A percentile compares a stretch with the other conserved stretches of the same genome.
These are phyloP conservation scores for Cupressus sempervirens DNA, from an alignment of 75 land plant species.

Conservation along the genomic window DNA sequence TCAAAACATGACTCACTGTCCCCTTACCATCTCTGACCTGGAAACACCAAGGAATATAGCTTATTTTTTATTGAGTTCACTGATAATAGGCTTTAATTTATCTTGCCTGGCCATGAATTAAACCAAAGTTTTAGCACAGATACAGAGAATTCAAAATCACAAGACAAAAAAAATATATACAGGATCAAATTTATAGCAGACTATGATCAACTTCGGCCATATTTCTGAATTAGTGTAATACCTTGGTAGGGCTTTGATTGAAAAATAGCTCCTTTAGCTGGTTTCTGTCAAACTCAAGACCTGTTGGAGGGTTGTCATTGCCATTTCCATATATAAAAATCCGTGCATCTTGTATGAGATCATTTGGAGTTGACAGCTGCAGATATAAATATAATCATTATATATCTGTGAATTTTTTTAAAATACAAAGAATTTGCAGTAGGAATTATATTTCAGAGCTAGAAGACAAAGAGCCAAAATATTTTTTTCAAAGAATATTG, in stretches of 20 bases:
- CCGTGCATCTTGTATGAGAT: conserved; percentile 55
- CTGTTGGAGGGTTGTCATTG: conserved; percentile 66
- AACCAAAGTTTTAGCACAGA: neutral
- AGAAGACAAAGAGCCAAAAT: neutral
- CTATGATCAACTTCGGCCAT: neutral
- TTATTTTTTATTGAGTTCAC: neutral
- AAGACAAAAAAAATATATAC: neutral
- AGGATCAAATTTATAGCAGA: neutral
- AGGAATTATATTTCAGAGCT: neutral
- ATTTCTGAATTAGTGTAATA: conserved; percentile 14
- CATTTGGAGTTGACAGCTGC: conserved; percentile 68
- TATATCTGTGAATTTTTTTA: neutral
- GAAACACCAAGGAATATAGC: neutral
- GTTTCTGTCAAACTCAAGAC: conserved; percentile 63
- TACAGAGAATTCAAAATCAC: neutral
- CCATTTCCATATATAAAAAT: conserved; percentile 64
- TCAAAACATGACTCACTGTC: too few species aligned
- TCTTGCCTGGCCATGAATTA: neutral
- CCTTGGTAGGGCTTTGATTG: conserved; percentile 76
- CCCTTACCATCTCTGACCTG: too few species aligned
- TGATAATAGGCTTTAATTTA: conserved; percentile 3
- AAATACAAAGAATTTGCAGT: neutral
- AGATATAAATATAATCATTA: conserved; percentile 9
- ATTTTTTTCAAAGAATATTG: neutral
- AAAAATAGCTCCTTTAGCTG: conserved; percentile 69